Evolutionary conservation across 1,284 basidiomycete genomes (phyloP), one percentile per base, ranked within the genome.

Genomic region (Cryptococcus sp.): DNA sequence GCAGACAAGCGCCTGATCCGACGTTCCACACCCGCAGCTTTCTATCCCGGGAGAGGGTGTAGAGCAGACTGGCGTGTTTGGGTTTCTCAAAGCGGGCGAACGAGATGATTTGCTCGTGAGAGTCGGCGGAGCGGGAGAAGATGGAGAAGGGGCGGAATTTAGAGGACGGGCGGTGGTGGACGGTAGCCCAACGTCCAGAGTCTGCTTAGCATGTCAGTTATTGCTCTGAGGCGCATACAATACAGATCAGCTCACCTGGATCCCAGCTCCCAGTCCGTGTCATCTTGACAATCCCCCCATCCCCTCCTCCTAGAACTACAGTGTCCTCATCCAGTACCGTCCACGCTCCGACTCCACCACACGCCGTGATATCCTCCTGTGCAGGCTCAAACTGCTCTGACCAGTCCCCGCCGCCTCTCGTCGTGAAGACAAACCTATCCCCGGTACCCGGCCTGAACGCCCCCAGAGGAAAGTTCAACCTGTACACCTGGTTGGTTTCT

Each of bases 21-120:
- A 62, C 38, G 28, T 69, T 70, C 91, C 92, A 97, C 43, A 89
- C 81, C 48, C 91, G 83, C 45, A 96, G 79, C 53, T 87, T 87
- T 55, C 87, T 83, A 78, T 96, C 91, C 55, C 91, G 82, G n/a
- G 91, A 91, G 48, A 96, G 81, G 1, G 91, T 87, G 83, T 90
- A 94, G 20, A 87, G 77, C 60, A 88, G 81, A 12, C 81, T 82
- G 56, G 87, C 80, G 66, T 89, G 85, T 24, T 69, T 67, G 1
- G 61, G 56, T 16, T 62, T 59, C 3, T 61, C 55, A 40, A 61
- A 69, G 23, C 57, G 55, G 15, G 69, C 67, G 42, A 72, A 68
- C 3, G 70, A 70, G 39, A 73, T 63, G 59, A 72, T 56, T 21
- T 64, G 62, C 55, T 74, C 72, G 55, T 70, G 69, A 5, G 56